Conservation (phyloP, 106 monocot genomes). For the Narthecium ossifragum region DNA sequence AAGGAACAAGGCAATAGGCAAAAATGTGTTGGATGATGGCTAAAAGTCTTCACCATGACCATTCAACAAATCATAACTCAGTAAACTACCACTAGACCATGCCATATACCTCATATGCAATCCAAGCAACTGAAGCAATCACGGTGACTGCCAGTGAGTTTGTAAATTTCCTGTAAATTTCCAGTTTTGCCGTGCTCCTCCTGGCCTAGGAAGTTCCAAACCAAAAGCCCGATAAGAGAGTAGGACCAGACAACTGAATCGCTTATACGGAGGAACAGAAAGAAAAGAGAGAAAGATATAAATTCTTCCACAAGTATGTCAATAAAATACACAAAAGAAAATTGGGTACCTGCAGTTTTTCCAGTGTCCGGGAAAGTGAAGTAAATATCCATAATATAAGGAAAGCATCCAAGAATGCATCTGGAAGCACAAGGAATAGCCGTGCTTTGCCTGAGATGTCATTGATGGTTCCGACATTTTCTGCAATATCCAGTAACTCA, state of each 20-base stretch:
- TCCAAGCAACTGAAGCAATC: conserved; percentile 92
- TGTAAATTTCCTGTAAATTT: conserved; percentile 94
- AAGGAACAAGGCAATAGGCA: no score
- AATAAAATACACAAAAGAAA: background rate
- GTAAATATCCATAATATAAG: conserved; percentile 96
- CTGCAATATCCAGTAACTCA: conserved; percentile 75
- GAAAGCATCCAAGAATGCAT: conserved; percentile 90
- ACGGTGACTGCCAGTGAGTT: conserved; percentile 87
- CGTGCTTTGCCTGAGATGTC: conserved; percentile 88
- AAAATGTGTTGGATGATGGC: no score
- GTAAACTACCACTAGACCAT: no score
- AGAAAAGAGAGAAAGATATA: background rate
- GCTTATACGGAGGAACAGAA: background rate
- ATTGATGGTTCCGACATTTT: conserved; percentile 95
- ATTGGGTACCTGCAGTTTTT: conserved; percentile 69
- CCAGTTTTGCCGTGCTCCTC: conserved; percentile 76
- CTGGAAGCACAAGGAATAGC: conserved; percentile 86
- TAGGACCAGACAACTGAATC: no score
- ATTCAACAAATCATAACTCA: no score
- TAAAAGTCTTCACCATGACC: no score
- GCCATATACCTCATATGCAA: conserved; percentile 85
- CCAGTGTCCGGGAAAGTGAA: conserved; percentile 81
- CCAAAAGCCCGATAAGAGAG: conserved; percentile 9
- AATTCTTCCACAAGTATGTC: background rate
- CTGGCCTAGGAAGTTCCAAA: conserved; percentile 38